Base-by-base conservation (phyloP, 352 stramenopile species). In the Globisporangium apiculatum region DNA sequence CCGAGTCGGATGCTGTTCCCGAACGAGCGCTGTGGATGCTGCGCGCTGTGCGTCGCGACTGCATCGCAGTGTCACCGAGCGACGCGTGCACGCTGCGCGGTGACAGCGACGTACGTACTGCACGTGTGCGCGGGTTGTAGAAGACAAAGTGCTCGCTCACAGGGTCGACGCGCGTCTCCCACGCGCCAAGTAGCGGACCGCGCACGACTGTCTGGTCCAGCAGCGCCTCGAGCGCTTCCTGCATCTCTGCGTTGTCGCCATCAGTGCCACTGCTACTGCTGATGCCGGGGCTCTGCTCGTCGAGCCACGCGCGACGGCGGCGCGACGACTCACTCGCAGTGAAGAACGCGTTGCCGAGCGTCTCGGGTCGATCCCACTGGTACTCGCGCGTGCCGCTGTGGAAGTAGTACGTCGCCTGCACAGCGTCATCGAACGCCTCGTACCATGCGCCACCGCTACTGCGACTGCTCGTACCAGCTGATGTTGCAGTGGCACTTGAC, bases 321-420 rank as follows among this genome's bases (percentile, higher is more conserved):
- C 74, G 67, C 17, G 76, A 73, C 31, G 76, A 73, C 35, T 76
- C 66, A 8, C 62, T 72, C 36, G 76, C 72, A 1, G 75, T 76
- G 48, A 74, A 72, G 58, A 70, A 74, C 14, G 63, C 60, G 24
- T 72, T 62, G 5, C 59, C 55, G 18, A 75, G 47, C 35, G 50
- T 55, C 6, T 77, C 66, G 2, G 79, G 79, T 41, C 64, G 70
- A 37, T 90, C 75, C 85, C 85, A 94, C 48, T 86, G 76, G 48
- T 85, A 89, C 55, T 93, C 86, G 48, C 84, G 76, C 3, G 79
- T 91, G 49, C 70, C 40, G 8, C 55, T 60, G 61, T 95, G 91
- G 65, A 79, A 95, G 65, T 81, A 95, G 59, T 93, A 95, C 4
- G 67, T 57, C 10, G 73, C 60, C 15, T 83, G 69, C n/a, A 87